These are phyloP conservation scores for Vanilla planifolia DNA, from an alignment of 106 monocot genomes.

Conservation along the genomic window DNA sequence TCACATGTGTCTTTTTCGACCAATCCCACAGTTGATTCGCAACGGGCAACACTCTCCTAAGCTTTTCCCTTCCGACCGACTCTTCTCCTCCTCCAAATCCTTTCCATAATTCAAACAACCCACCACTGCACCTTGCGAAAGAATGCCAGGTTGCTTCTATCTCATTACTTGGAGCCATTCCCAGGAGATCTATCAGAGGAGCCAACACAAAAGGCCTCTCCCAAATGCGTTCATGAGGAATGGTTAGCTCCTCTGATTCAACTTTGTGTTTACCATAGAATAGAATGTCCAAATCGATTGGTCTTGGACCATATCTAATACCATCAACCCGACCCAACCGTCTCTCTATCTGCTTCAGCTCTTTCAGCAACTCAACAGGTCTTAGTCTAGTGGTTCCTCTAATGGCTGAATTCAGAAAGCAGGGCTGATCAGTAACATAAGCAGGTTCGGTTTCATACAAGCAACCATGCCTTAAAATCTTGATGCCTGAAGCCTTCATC, in stretches of 20 bases:
- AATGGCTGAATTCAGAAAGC: slow-evolving; percentile 83
- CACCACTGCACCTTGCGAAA: slow-evolving; percentile 33
- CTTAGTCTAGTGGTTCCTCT: slow-evolving; percentile 63
- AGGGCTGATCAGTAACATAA: slow-evolving; percentile 83
- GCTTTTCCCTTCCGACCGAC: slow-evolving; percentile 36
- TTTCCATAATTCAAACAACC: slow-evolving; percentile 70
- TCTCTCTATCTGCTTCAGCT: slow-evolving; percentile 76
- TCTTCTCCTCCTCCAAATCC: slow-evolving; percentile 76
- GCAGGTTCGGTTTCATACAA: slow-evolving; percentile 85
- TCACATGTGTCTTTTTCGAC: slow-evolving; percentile 74
- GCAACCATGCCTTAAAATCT: slow-evolving; percentile 53
- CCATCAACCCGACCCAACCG: slow-evolving; percentile 69
- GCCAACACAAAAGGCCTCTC: slow-evolving; percentile 93
- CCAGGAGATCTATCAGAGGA: slow-evolving; percentile 82
- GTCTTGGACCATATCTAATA: slow-evolving; percentile 89
- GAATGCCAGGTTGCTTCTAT: slow-evolving; percentile 71
- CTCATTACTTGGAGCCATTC: slow-evolving; percentile 41
- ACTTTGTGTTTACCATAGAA: slow-evolving; percentile 57
- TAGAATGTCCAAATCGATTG: slow-evolving; percentile 88
- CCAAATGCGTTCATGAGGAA: slow-evolving; percentile 81
- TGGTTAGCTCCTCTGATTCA: slow-evolving; percentile 47
- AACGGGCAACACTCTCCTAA: slow-evolving; percentile 78
- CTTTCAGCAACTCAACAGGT: slow-evolving; percentile 59
- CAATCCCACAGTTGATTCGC: slow-evolving; percentile 48
- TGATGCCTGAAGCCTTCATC: slow-evolving; percentile 73